A percentile compares a stretch with the other conserved stretches of the same genome.
phyloP scores from a whole-genome alignment of 305 asterid genomes.

The Fraxinus floribunda region DNA sequence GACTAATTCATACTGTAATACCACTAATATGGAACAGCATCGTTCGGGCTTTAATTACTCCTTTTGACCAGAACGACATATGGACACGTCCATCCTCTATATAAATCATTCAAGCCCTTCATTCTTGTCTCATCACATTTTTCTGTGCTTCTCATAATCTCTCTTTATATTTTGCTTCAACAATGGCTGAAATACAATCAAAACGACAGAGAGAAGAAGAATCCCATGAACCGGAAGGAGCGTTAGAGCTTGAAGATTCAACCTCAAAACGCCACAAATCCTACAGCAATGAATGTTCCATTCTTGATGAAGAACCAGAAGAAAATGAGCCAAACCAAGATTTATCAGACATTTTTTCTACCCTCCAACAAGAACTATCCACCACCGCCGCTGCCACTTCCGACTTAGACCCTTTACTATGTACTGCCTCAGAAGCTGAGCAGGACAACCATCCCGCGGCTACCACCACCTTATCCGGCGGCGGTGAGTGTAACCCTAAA shows the following conservation, averaged over 20 bases:
- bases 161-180: background rate
- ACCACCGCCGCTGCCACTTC: background rate
- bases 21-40: too few relatives aligned
- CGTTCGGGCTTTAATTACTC: too few relatives aligned
- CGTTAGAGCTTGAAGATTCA: constrained; percentile 21
- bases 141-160: constrained; percentile 23
- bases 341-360: constrained; percentile 42
- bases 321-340: constrained; percentile 33
- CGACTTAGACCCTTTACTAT: constrained; percentile 6
- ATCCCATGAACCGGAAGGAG: background rate
- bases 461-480: background rate
- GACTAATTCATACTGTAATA: too few relatives aligned
- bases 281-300: constrained; percentile 36
- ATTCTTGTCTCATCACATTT: constrained; percentile 24
- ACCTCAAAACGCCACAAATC: constrained; percentile 49
- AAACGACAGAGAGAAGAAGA: constrained; percentile 56
- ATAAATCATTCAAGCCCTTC: constrained; percentile 33
- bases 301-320: constrained; percentile 50
- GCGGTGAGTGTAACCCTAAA: constrained; percentile 5
- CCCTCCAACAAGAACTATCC: constrained; percentile 59
- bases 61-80: constrained; percentile 37
- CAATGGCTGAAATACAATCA: constrained; percentile 54
- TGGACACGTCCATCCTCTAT: constrained; percentile 30
- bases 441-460: background rate
- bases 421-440: constrained; percentile 18